Base-by-base conservation (phyloP, 2,329 filamentous ascomycete species). In the Diaporthe citri region DNA sequence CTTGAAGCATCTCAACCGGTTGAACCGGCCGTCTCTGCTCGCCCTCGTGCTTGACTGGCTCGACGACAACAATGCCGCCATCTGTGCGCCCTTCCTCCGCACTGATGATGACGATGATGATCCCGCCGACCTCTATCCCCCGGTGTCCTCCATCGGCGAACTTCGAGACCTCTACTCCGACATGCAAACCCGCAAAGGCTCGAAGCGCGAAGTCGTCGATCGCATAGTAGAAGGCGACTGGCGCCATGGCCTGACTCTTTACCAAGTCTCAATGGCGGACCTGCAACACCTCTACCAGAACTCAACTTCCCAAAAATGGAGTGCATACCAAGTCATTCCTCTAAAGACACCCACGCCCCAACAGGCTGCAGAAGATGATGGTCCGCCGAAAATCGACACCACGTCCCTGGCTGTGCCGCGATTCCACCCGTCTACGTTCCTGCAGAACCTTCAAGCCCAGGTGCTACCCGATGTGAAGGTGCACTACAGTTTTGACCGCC, bases 341-440 rank as follows among this genome's bases (percentile, higher is more conserved):
- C 82, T 93, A 13, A 85, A 84, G 76, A 83, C 82, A 6, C 84
- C 86, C 9, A 64, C 36, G 13, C 67, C 69, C 28, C 71, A 74
- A 22, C 64, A 75, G 51, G 73, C 1, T 72, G 80, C 77, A 43
- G 84, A 86, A 39, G 86, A 86, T 67, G 85, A 86, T 17, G 83
- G 84, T 46, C 78, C 82, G 13, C 82, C 85, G 55, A 82, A 83
- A 75, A 79, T 86, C 20, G 87, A 91, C 79, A 83, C 84, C 64
- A 82, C 85, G 77, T 86, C 87, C 9, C 82, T 91, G 43, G 80
- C 82, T 4, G 85, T 93, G 66, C 94, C 95, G 15, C 91, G 93
- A 22, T 94, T 97, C 79, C 94, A 97, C 80, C 93, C 94, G 1
- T 91, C 93, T 6, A 94, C 93, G 0, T 97, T 97, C 82, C 86